A percentile compares a stretch with the other conserved stretches of the same genome.
phyloP scores from a whole-genome alignment of 768 basidiomycete species.

The Calocybe cyanea region DNA sequence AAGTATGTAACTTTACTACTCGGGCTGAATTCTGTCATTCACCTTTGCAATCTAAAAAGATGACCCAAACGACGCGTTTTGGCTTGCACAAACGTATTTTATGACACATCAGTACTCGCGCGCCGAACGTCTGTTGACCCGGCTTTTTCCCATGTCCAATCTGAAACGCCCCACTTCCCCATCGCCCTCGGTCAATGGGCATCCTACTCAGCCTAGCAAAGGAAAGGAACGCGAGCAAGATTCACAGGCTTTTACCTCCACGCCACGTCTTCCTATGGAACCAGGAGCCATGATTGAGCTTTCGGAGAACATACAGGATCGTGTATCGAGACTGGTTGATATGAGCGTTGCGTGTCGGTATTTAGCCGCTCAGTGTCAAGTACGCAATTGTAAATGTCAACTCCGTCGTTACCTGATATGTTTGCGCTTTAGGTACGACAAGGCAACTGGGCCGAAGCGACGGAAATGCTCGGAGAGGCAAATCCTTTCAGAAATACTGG shows the following conservation, averaged over 20 bases:
- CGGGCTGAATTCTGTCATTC: not conserved
- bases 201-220: slow-evolving; percentile 36
- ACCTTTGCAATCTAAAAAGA: slow-evolving; percentile 42
- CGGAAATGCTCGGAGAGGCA: slow-evolving; percentile 89
- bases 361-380: slow-evolving; percentile 93
- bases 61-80: slow-evolving; percentile 97
- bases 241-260: slow-evolving; percentile 26
- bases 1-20: slow-evolving; percentile 51
- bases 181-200: slow-evolving; percentile 37
- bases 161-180: slow-evolving; percentile 34
- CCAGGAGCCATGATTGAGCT: slow-evolving; percentile 70
- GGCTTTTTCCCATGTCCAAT: slow-evolving; percentile 67
- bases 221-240: slow-evolving; percentile 64
- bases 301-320: slow-evolving; percentile 58
- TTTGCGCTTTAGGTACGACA: slow-evolving; percentile 56
- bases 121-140: slow-evolving; percentile 84
- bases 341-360: slow-evolving; percentile 96
- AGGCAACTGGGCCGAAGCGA: slow-evolving; percentile 89
- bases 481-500: slow-evolving; percentile 82
- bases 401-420: slow-evolving; percentile 3
- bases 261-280: slow-evolving; percentile 65
- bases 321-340: slow-evolving; percentile 78
- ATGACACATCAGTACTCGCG: slow-evolving; percentile 94
- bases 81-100: slow-evolving; percentile 98
- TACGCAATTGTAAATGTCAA: slow-evolving; percentile 26